Base-by-base conservation (phyloP, 192 early-diverging fungal species). In the Coemansia reversa region DNA sequence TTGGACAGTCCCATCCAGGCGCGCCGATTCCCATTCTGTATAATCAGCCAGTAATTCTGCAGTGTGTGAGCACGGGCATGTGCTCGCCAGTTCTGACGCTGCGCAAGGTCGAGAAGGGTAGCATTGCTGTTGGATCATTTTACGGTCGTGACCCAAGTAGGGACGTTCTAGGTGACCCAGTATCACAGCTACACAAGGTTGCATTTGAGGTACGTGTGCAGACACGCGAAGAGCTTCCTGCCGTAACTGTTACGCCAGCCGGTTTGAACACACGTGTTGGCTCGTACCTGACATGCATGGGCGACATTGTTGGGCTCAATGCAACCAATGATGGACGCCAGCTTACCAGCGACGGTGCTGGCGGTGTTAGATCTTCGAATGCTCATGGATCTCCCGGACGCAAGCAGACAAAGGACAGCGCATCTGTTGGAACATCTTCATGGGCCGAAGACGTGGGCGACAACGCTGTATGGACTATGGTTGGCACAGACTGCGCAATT, bases 391-490 rank as follows among this genome's bases (percentile, higher is more conserved):
- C 72, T 63, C 69, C 64, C 12, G 66, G 64, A 9, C 81, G 72
- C 66, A 66, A 69, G 59, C 71, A 74, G 52, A 27, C 71, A 12
- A 76, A 76, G 51, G 72, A 82, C 25, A 39, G 64, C 7, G 60
- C 67, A 9, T 74, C 75, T n/a, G 76, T 39, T 11, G 72, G 82
- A 7, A 83, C 69, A 35, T 69, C 89, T 9, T 75, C 86, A 49
- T 89, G 88, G 87, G 82, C 83, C 20, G 92, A 93, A 58, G 90
- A 92, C 74, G 90, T 93, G 4, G 89, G 87, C n/a, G 93, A 96
- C 81, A 83, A 84, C 19, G 91, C 93, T 2, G 90, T 96, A 18
- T 96, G 94, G 94, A 96, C 94, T 7, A 89, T 96, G 70, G 92
- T 96, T 7, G 91, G 93, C 29, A 92, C 91, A 0, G 91, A 76